Percentiles rank a stretch among this genome's conserved stretches.
phyloP scores from a whole-genome alignment of 768 basidiomycete species.

The Kwoniella dendrophila region DNA sequence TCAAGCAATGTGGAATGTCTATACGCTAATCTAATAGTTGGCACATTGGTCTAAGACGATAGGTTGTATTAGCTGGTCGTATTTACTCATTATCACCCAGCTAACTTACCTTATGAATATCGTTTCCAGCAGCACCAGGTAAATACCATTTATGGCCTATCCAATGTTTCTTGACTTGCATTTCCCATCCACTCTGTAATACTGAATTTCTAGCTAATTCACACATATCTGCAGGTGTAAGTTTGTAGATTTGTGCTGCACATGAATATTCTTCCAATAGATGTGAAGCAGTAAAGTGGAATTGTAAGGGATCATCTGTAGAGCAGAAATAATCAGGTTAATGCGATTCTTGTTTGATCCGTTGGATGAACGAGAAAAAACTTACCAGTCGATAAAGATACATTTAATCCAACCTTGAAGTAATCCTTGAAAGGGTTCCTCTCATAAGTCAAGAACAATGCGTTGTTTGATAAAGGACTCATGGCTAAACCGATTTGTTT shows the following conservation, averaged over 20 bases:
- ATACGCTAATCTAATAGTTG: slow-evolving; percentile 84
- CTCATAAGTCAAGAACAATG: slow-evolving; percentile 89
- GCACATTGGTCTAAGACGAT: slow-evolving; percentile 83
- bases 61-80: not conserved
- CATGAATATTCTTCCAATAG: slow-evolving; percentile 87
- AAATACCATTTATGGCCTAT: slow-evolving; percentile 91
- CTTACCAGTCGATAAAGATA: slow-evolving; percentile 93
- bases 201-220: slow-evolving; percentile 99
- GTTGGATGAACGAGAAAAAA: not conserved
- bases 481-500: slow-evolving; percentile 98
- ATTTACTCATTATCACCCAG: not conserved
- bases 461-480: slow-evolving; percentile 98
- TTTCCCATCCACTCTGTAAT: slow-evolving; percentile 94
- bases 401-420: slow-evolving; percentile 90
- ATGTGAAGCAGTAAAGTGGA: slow-evolving; percentile 93
- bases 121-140: slow-evolving; percentile 89
- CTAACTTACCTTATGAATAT: slow-evolving; percentile 82
- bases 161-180: slow-evolving; percentile 82
- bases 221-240: slow-evolving; percentile 76
- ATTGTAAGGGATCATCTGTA: slow-evolving; percentile 62
- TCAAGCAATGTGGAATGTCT: slow-evolving; percentile 85
- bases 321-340: not conserved
- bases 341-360: not conserved
- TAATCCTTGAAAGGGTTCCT: slow-evolving; percentile 96
- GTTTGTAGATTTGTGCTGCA: slow-evolving; percentile 96